A percentile compares a stretch with the other conserved stretches of the same genome.
These are phyloP conservation scores for Neurospora hispaniola DNA, from an alignment of 495 filamentous ascomycete genomes.

Conservation along the genomic window DNA sequence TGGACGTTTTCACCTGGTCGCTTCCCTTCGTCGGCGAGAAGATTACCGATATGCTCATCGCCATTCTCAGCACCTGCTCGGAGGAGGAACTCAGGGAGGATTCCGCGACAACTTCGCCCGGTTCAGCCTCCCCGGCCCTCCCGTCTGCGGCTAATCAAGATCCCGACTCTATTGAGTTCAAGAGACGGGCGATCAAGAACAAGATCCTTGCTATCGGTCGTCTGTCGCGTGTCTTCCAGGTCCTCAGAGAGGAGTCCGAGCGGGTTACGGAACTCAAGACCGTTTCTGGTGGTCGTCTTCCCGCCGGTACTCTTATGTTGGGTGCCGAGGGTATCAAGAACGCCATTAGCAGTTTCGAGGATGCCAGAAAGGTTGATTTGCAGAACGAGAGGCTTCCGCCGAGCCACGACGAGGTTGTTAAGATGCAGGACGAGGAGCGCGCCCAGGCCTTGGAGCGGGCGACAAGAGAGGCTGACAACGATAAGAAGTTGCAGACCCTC, in stretches of 20 bases:
- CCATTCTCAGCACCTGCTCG: constrained; percentile 94
- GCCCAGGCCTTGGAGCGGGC: constrained; percentile 77
- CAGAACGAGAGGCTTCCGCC: constrained; percentile 94
- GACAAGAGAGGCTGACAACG: constrained; percentile 78
- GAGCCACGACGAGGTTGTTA: constrained; percentile 79
- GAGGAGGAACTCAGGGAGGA: constrained; percentile 92
- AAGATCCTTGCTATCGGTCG: constrained; percentile 97
- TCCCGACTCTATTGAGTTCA: constrained; percentile 77
- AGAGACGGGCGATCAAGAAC: constrained; percentile 95
- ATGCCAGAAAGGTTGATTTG: constrained; percentile 93
- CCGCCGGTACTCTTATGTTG: constrained; percentile 93
- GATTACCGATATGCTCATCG: constrained; percentile 98
- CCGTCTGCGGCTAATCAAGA: constrained; percentile 41
- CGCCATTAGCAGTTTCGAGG: constrained; percentile 94
- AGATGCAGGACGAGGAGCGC: constrained; percentile 66
- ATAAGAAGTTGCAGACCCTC: constrained; percentile 70
- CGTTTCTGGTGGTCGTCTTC: constrained; percentile 83
- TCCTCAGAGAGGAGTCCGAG: constrained; percentile 94
- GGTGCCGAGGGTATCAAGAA: constrained; percentile 98
- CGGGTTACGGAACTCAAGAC: constrained; percentile 96
- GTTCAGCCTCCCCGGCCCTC: constrained; percentile 60
- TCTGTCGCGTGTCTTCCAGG: constrained; percentile 95
- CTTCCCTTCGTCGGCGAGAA: constrained; percentile 98
- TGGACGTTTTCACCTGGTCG: constrained; percentile 99
- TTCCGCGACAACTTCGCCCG: constrained; percentile 42